Conservation (phyloP, 2,329 filamentous ascomycete species). For the Verticillium nonalfalfae region DNA sequence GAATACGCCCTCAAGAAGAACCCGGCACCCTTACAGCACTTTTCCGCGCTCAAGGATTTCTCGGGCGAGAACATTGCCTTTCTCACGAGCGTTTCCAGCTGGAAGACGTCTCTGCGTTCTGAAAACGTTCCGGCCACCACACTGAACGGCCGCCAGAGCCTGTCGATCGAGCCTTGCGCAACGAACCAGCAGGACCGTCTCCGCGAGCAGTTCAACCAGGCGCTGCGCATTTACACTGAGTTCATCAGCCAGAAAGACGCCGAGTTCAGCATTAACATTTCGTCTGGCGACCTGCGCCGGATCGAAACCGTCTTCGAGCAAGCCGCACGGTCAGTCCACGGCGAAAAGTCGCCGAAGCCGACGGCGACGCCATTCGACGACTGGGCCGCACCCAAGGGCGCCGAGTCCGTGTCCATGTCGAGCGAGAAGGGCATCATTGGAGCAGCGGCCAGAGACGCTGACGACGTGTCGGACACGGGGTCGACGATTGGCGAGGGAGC, state of each 20-base stretch:
- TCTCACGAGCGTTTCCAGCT: constrained; percentile 49
- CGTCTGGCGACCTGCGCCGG: constrained; percentile 45
- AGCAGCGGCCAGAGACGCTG: constrained; percentile 14
- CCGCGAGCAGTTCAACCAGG: constrained; percentile 49
- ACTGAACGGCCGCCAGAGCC: not conserved
- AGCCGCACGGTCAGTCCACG: constrained; percentile 39
- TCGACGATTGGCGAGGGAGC: constrained; percentile 1
- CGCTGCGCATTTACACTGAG: constrained; percentile 53
- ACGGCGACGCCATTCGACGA: constrained; percentile 36
- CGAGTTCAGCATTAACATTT: constrained; percentile 62
- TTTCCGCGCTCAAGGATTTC: constrained; percentile 60
- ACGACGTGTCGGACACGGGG: constrained; percentile 6
- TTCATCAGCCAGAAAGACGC: constrained; percentile 56
- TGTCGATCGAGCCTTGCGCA: not conserved
- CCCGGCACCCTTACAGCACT: constrained; percentile 53
- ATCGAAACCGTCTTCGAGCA: constrained; percentile 51
- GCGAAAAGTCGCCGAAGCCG: constrained; percentile 29
- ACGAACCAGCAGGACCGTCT: constrained; percentile 22
- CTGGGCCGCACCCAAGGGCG: constrained; percentile 8
- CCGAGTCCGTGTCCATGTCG: not conserved
- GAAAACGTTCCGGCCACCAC: not conserved
- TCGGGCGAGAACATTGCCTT: constrained; percentile 68
- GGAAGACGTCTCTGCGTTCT: constrained; percentile 35
- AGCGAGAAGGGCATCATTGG: not conserved
- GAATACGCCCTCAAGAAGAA: constrained; percentile 55